Evolutionary conservation across 176 grass and related monocot genomes (phyloP), one percentile per base, ranked within the genome.

Genomic region (Thalia dealbata): DNA sequence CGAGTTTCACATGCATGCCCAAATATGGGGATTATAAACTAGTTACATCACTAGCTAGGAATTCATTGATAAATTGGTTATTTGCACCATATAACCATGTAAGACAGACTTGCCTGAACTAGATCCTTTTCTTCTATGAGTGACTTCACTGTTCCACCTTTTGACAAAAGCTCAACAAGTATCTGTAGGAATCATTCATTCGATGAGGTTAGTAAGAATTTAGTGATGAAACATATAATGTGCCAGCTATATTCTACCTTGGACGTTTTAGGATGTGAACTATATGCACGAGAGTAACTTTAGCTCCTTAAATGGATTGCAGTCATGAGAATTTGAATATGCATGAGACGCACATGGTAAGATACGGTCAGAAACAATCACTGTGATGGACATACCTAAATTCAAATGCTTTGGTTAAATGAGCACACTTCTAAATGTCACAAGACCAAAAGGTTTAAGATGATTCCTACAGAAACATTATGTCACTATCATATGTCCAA

Each of bases 41-140:
- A 38, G 4, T 38, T 38, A 38, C 32, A 38, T 38, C 32, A 2
- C 32, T 38, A 38, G 32, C 4, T 38, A 38, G 32, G 4, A 38
- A 38, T 4, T 38, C 32, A 38, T 38, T 38, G 32, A 38, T 4
- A 38, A 38, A 38, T 38, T 38, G 32, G 32, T 38, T 4, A 2
- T 1, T 38, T 38, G 32, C 32, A 38, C 32, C 32, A 48, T 2
- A 58, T 9, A 58, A 8, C 16, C 7, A 7, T 58, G 21, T 58
- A 58, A n/a, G 19, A 23, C 7, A 68, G 16, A 68, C 65, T 68
- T 68, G 65, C 87, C 95, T 97, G 95, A 86, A 97, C 85, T 41
- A 97, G 80, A 91, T 92, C 95, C 67, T 88, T 90, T 74, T 97
- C 90, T 77, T 91, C 70, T 81, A 97, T 97, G 75, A 92, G 65